phyloP scores from a whole-genome alignment of 129 eudicot genomes.

The Chrysanthemum lavandulifolium region DNA sequence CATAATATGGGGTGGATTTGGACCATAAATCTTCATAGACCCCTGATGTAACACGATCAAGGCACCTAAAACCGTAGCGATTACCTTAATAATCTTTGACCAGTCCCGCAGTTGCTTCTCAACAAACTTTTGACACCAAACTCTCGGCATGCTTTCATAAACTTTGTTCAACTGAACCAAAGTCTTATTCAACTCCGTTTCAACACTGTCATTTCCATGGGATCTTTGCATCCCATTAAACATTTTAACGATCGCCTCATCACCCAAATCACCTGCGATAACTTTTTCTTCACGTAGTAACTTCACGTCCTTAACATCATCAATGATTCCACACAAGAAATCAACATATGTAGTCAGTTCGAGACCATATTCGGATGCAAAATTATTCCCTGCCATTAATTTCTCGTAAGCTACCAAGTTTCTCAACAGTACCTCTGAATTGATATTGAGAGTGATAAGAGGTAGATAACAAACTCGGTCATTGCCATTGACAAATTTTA shows the following conservation, averaged over 20 bases:
- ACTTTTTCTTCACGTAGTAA: constrained; percentile 19
- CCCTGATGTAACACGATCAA: constrained; percentile 22
- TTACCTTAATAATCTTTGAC: not conserved
- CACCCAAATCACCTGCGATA: constrained; percentile 26
- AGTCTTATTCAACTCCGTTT: constrained; percentile 23
- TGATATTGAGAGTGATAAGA: constrained; percentile 19
- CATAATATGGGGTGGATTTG: constrained; percentile 1
- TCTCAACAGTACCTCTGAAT: constrained; percentile 49
- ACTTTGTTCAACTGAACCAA: constrained; percentile 25
- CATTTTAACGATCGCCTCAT: constrained; percentile 36
- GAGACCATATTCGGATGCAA: constrained; percentile 2
- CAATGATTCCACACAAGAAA: constrained; percentile 52
- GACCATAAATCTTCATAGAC: constrained; percentile 10
- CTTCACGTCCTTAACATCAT: constrained; percentile 23
- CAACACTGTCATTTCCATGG: not conserved
- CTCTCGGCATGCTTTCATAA: constrained; percentile 25
- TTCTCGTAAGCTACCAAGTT: constrained; percentile 54
- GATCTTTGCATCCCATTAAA: constrained; percentile 57
- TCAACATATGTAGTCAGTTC: constrained; percentile 45
- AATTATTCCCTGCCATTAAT: constrained; percentile 22
- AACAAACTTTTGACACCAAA: not conserved
- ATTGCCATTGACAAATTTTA: constrained; percentile 23
- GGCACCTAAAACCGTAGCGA: not conserved
- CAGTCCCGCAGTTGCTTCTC: constrained; percentile 22
- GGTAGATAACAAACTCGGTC: constrained; percentile 43